These are phyloP conservation scores for Paxillus ammoniavirescens DNA, from an alignment of 768 basidiomycete genomes.

Conservation along the genomic window DNA sequence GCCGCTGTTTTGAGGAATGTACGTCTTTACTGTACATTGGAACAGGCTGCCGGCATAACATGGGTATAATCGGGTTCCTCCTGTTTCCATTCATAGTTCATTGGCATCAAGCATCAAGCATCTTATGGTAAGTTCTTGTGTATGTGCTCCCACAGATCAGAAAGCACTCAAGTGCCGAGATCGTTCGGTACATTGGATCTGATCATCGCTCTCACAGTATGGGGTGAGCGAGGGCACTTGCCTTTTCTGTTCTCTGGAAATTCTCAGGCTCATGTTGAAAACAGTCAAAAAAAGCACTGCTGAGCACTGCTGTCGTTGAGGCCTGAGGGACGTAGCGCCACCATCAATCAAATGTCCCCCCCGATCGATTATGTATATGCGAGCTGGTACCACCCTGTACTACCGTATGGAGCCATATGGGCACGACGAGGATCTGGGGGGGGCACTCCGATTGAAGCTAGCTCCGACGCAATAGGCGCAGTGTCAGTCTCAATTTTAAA, in stretches of 20 bases:
- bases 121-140: too few relatives aligned
- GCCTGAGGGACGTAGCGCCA: not conserved
- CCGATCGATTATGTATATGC: constrained; percentile 3
- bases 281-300: not conserved
- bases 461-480: not conserved
- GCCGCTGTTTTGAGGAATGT: not conserved
- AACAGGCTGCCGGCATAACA: not conserved
- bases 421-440: too few relatives aligned
- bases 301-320: not conserved
- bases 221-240: too few relatives aligned
- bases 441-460: not conserved
- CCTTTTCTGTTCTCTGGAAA: not conserved
- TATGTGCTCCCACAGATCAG: not conserved
- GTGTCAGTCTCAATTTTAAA: not conserved
- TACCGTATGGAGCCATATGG: too few relatives aligned
- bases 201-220: too few relatives aligned
- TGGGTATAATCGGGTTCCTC: not conserved
- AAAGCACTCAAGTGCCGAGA: not conserved
- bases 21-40: too few relatives aligned
- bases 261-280: not conserved
- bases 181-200: not conserved
- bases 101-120: too few relatives aligned
- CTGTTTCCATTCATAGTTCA: not conserved
- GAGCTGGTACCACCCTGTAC: not conserved
- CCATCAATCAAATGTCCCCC: constrained; percentile 3